phyloP scores from a whole-genome alignment of 768 basidiomycete genomes.

The Trametes maxima region DNA sequence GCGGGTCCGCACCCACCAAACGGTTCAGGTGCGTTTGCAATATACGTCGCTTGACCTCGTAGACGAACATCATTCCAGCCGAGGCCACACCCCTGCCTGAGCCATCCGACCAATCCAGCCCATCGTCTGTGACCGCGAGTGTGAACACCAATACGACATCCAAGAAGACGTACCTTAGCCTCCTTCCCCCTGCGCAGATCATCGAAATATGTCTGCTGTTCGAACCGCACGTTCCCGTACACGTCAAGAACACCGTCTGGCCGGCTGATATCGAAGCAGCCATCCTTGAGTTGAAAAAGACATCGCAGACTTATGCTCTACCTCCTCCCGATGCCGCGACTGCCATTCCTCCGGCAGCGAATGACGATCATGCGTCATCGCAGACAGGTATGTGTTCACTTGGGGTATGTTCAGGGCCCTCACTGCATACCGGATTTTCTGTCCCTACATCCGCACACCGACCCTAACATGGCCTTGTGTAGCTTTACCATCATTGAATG shows the following conservation, averaged over 20 bases:
- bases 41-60: neutral
- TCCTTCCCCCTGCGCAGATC: slow-evolving; percentile 69
- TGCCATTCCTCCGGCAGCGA: neutral
- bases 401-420: too few species aligned
- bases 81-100: neutral
- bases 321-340: neutral
- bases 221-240: slow-evolving; percentile 66
- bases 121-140: slow-evolving; percentile 33
- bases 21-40: slow-evolving; percentile 21
- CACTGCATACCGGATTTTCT: neutral
- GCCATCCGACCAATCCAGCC: neutral
- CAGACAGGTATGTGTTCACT: too few species aligned
- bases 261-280: slow-evolving; percentile 67
- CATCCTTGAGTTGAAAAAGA: slow-evolving; percentile 51
- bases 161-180: slow-evolving; percentile 70
- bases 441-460: neutral
- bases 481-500: slow-evolving; percentile 21
- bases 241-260: slow-evolving; percentile 70
- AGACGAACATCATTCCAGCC: slow-evolving; percentile 3
- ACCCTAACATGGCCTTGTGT: slow-evolving; percentile 3
- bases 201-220: slow-evolving; percentile 79
- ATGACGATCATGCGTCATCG: too few species aligned
- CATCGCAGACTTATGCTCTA: slow-evolving; percentile 19
- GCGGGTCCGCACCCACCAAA: slow-evolving; percentile 12
- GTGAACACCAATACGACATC: slow-evolving; percentile 50